Conservation (phyloP, 129 eudicot genomes). For the Gnaphalium uliginosum region DNA sequence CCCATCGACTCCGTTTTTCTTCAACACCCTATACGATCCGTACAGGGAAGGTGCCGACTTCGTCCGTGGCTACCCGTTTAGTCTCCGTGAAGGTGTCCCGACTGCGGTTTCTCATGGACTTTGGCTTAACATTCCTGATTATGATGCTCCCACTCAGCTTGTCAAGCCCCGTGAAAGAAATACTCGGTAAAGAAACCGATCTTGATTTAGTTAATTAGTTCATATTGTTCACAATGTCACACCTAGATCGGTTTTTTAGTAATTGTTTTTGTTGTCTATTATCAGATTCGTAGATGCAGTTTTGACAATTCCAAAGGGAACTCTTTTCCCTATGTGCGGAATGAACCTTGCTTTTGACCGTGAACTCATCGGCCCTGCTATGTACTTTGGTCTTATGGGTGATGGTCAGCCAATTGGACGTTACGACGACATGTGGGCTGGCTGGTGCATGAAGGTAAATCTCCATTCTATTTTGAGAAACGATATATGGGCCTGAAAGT, state of each 20-base stretch:
- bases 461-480: background rate
- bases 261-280: background rate
- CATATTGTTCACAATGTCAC: background rate
- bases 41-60: conserved; percentile 71
- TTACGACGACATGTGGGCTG: conserved; percentile 82
- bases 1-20: conserved; percentile 72
- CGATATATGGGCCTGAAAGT: background rate
- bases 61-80: conserved; percentile 77
- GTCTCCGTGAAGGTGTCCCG: conserved; percentile 77
- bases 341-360: conserved; percentile 76
- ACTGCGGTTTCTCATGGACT: conserved; percentile 68
- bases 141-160: conserved; percentile 65
- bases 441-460: conserved; percentile 73
- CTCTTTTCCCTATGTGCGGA: conserved; percentile 83
- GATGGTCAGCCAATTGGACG: conserved; percentile 79
- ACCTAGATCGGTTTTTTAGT: background rate
- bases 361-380: conserved; percentile 74
- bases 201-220: background rate
- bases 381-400: conserved; percentile 87
- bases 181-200: conserved; percentile 36
- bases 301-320: conserved; percentile 73
- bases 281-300: conserved; percentile 70
- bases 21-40: conserved; percentile 80
- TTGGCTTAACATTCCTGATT: conserved; percentile 66
- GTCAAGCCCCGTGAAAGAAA: conserved; percentile 64